Evolutionary conservation across 2,329 filamentous ascomycete genomes (phyloP).

Genomic region (Fusarium duplospermum): DNA sequence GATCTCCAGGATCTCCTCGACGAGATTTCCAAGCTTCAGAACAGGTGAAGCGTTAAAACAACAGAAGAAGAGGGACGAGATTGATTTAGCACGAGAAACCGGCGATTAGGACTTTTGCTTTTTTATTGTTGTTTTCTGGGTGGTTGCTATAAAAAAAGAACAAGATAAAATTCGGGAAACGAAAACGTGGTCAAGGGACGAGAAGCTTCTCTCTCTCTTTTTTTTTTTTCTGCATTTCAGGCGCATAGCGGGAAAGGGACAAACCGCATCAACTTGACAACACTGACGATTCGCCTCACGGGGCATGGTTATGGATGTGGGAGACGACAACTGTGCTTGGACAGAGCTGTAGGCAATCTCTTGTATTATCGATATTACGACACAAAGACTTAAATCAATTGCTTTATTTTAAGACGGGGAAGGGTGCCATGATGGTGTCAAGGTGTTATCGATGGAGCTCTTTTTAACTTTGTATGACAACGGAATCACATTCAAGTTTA

Average conservation of each 20-base stretch:
- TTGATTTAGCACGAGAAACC: background rate
- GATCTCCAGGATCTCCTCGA: slow-evolving; percentile 89
- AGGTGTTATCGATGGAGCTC: background rate
- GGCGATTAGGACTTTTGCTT: background rate
- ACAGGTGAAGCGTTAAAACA: slow-evolving; percentile 42
- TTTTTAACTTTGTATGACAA: background rate
- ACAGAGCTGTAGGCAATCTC: slow-evolving; percentile 23
- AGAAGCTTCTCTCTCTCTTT: slow-evolving; percentile 1
- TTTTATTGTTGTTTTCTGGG: slow-evolving; percentile 7
- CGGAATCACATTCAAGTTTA: background rate
- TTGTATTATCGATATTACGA: slow-evolving; percentile 40
- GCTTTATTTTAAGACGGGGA: background rate
- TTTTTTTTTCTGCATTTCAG: slow-evolving; percentile 41
- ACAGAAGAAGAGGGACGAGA: background rate
- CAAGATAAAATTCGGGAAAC: background rate
- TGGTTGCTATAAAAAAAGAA: slow-evolving; percentile 9
- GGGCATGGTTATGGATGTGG: slow-evolving; percentile 27
- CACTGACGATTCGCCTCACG: slow-evolving; percentile 21
- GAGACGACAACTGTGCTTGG: slow-evolving; percentile 29
- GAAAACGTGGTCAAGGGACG: background rate
- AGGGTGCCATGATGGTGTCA: background rate
- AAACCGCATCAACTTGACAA: slow-evolving; percentile 18
- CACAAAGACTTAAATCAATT: slow-evolving; percentile 33
- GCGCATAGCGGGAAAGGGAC: slow-evolving; percentile 44
- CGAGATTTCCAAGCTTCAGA: slow-evolving; percentile 85